Evolutionary conservation across 371 early-diverging fungal species (phyloP).

Genomic region (Rhizopus sp.): DNA sequence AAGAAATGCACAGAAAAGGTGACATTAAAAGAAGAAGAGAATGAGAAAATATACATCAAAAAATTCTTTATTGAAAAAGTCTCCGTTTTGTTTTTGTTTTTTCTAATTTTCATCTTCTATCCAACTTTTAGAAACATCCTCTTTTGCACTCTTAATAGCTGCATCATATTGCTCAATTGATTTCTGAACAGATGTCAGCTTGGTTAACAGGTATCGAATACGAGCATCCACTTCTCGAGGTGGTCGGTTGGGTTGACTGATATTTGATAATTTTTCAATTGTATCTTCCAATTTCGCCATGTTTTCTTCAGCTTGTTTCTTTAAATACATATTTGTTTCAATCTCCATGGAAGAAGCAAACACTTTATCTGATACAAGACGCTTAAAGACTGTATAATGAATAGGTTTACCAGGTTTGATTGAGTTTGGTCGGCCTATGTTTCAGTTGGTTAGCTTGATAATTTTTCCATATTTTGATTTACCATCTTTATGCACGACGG

Average conservation of each 20-base stretch:
- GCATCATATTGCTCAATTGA: slow-evolving; percentile 57
- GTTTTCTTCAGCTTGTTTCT: slow-evolving; percentile 66
- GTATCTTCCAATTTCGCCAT: slow-evolving; percentile 75
- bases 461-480: slow-evolving; percentile 6
- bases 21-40: background rate
- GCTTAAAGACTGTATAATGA: slow-evolving; percentile 73
- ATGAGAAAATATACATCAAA: background rate
- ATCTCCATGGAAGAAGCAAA: slow-evolving; percentile 84
- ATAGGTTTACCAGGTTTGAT: slow-evolving; percentile 86
- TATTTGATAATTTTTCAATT: slow-evolving; percentile 53
- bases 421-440: slow-evolving; percentile 69
- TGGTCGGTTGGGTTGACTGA: slow-evolving; percentile 43
- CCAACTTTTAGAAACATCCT: slow-evolving; percentile 40
- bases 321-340: slow-evolving; percentile 67
- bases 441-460: background rate
- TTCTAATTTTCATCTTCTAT: slow-evolving; percentile 8
- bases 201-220: slow-evolving; percentile 57
- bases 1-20: background rate
- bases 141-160: slow-evolving; percentile 50
- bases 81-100: slow-evolving; percentile 1
- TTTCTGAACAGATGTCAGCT: slow-evolving; percentile 52
- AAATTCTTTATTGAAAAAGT: slow-evolving; percentile 7
- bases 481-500: slow-evolving; percentile 74
- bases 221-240: slow-evolving; percentile 60
- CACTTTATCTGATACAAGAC: slow-evolving; percentile 66